Evolutionary conservation across 306 rosid species (phyloP), one percentile per base, ranked within the genome.

Genomic region (Elaeagnus macrophylla): DNA sequence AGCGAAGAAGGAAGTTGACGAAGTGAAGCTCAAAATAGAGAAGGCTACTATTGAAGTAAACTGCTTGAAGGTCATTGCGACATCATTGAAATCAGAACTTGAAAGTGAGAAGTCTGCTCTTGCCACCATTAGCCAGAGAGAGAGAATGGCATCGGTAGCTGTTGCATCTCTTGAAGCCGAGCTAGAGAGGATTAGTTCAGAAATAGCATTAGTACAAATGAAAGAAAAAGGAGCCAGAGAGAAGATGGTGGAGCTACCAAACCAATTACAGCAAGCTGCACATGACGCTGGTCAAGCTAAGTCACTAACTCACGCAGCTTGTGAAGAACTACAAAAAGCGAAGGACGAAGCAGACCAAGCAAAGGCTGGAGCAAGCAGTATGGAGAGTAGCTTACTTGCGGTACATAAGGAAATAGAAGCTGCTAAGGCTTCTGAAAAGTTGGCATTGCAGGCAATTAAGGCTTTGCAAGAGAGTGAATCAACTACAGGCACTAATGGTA

Each of bases 341-440:
- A 74, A 62, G 73, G 90, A 85, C 72, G 96, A 84, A 75, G 83
- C 88, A 11, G 96, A 88, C 68, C 95, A 88, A 75, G 95, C 85
- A 13, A 93, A 88, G 81, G 99, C 96, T 59, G 96, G 88, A 51
- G 94, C 86, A 62, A 77, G 89, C 62, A 93, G 95, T 8, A 59
- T 80, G 77, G 83, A 82, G 72, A 87, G 95, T 74, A 78, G 96
- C 73, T 74, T 87, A 64, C 82, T 77, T 19, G 99, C 99, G 25
- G 78, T 95, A 58, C 85, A 67, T 53, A 93, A 93, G 74, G 99
- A 88, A 77, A 93, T 84, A 63, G 99, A 93, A 61, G 99, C 99
- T 47, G 87, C 96, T 12, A 87, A 57, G 77, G 96, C 99, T 66
- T 87, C 96, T 32, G 99, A 93, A 67, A 80, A 59, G 66, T 66